Evolutionary conservation across 2,329 filamentous ascomycete genomes (phyloP).

Genomic region (Ophiobolus disseminans): DNA sequence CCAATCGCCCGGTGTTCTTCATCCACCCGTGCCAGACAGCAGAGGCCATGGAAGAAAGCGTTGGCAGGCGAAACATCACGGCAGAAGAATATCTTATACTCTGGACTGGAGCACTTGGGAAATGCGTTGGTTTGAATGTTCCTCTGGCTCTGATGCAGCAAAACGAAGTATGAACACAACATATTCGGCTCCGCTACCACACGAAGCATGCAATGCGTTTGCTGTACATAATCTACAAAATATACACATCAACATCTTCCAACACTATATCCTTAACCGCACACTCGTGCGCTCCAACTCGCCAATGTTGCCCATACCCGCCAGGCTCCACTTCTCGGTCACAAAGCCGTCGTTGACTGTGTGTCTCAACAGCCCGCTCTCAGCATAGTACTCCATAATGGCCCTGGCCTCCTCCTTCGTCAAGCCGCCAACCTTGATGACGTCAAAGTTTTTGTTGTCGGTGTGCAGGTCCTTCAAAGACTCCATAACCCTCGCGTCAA

Average conservation of each 20-base stretch:
- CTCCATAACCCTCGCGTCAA: conserved; percentile 62
- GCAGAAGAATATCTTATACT: conserved; percentile 77
- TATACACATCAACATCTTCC: conserved; percentile 17
- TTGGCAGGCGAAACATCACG: conserved; percentile 41
- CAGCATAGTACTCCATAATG: conserved; percentile 92
- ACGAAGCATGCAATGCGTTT: conserved; percentile 11
- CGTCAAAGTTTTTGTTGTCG: conserved; percentile 47
- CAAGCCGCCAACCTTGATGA: conserved; percentile 69
- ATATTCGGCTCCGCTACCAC: background rate
- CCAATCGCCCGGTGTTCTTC: conserved; percentile 81
- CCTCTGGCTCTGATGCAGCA: conserved; percentile 67
- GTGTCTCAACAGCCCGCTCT: conserved; percentile 78
- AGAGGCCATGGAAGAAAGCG: conserved; percentile 72
- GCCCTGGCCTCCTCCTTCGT: conserved; percentile 76
- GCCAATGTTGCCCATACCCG: conserved; percentile 80
- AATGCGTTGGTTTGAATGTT: conserved; percentile 78
- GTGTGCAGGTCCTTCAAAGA: conserved; percentile 49
- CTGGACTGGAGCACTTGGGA: conserved; percentile 89
- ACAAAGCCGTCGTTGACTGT: conserved; percentile 74
- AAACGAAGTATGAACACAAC: background rate
- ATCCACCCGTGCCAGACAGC: conserved; percentile 91
- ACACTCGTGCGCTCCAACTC: conserved; percentile 78
- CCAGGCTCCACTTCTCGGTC: conserved; percentile 82
- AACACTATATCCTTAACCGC: conserved; percentile 36
- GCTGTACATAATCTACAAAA: conserved; percentile 29